Base-by-base conservation (phyloP, 331 rosid genomes). In the Quercus tomentella region DNA sequence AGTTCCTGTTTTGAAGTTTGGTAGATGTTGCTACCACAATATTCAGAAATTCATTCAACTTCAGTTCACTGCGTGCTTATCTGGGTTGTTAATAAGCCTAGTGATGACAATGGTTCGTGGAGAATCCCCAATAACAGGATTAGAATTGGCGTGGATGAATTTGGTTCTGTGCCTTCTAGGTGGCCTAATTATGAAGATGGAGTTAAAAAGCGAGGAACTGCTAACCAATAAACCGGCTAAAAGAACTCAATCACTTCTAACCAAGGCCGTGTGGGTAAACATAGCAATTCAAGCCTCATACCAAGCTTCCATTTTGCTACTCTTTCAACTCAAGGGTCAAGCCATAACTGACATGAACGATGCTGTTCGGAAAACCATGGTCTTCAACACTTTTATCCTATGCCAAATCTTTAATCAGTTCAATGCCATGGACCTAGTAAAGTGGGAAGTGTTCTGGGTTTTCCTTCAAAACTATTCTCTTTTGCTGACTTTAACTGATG, bases 111-210 rank as follows among this genome's bases (percentile, higher is more conserved):
- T 83, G 43, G 65, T 30, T n/a, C 77, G 89, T 4, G 97, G 97
- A 61, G 77, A 82, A 37, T 89, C 97, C 2, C 93, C 98, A 1
- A 73, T 93, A 45, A 78, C 91, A 15, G 71, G 88, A 56, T 2
- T 78, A 35, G 92, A 87, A 20, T 52, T 90, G 83, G 71, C 87
- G 30, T 93, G 97, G 96, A 84, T 89, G 88, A 90, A 83, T 76
- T 45, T 80, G 75, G 26, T 82, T 10, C 22, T 78, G 83, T 77
- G 78, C 75, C 63, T 85, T 74, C 86, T 90, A 18, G 97, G 97
- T 55, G 79, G 88, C 66, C 79, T 41, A 22, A 87, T 88, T 92
- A 89, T 91, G 94, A 77, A 14, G 56, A 87, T 90, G 92, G 78
- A 88, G 68, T 70, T 86, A 15, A 78, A 74, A 21, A 45, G 61